phyloP scores from a whole-genome alignment of 2,329 filamentous ascomycete species.

The Penicillium brevicompactum region DNA sequence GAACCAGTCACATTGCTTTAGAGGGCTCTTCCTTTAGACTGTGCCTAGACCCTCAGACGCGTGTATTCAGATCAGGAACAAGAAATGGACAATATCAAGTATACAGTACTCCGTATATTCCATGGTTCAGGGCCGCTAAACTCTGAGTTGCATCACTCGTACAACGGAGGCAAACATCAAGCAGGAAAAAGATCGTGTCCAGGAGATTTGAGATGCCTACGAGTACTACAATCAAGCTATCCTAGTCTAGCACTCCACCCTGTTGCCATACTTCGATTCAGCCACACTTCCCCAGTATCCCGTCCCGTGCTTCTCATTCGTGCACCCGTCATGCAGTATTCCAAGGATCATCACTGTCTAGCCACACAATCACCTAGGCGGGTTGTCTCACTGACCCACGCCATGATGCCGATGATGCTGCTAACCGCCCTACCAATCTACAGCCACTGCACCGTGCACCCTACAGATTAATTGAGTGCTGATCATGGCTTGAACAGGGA shows the following conservation, averaged over 20 bases:
- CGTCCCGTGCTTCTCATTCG: conserved; percentile 10
- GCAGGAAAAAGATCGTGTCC: background rate
- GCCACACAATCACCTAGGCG: conserved; percentile 3
- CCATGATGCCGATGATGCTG: conserved; percentile 20
- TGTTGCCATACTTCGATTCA: conserved; percentile 8
- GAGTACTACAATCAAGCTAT: conserved; percentile 3
- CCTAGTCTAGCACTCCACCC: conserved; percentile 8
- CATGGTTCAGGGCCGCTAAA: background rate
- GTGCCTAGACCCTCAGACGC: background rate
- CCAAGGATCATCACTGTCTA: conserved; percentile 12
- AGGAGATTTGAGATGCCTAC: background rate
- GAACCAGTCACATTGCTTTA: conserved; percentile 10
- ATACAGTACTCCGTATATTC: background rate
- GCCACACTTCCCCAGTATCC: conserved; percentile 2
- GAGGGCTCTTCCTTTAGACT: background rate
- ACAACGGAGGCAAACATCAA: background rate
- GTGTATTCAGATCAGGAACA: conserved; percentile 2
- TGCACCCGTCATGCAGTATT: background rate
- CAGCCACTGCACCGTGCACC: conserved; percentile 18
- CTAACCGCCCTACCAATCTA: conserved; percentile 9
- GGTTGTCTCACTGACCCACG: conserved; percentile 16
- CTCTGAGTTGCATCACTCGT: background rate
- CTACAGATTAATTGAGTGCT: conserved; percentile 14
- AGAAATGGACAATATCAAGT: background rate
- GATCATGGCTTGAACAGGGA: conserved; percentile 13